Conservation (phyloP, 2,329 filamentous ascomycete species). For the Apiospora phragmitis region DNA sequence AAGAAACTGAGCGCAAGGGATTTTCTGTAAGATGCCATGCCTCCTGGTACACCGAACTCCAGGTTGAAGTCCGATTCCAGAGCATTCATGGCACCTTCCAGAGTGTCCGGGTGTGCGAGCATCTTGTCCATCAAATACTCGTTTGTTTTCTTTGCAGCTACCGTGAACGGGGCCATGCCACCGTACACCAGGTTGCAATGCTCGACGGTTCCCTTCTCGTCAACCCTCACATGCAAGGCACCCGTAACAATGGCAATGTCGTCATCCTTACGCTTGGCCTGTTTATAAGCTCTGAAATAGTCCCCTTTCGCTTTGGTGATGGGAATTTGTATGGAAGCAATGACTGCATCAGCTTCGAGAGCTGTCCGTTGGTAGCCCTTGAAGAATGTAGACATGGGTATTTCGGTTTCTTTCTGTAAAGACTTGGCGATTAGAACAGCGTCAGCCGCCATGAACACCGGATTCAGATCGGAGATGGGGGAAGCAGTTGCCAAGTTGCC, state of each 20-base stretch:
- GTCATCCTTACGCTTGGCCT: conserved; percentile 95
- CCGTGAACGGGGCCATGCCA: conserved; percentile 90
- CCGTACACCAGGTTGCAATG: conserved; percentile 85
- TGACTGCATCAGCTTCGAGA: conserved; percentile 77
- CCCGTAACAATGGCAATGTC: conserved; percentile 97
- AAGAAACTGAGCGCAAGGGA: conserved; percentile 91
- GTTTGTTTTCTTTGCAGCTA: conserved; percentile 79
- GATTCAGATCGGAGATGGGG: conserved; percentile 95
- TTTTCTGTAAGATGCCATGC: conserved; percentile 96
- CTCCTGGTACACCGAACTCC: conserved; percentile 86
- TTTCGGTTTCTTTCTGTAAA: conserved; percentile 69
- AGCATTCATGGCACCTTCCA: conserved; percentile 87
- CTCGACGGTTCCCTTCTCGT: conserved; percentile 68
- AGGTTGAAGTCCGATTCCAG: conserved; percentile 90
- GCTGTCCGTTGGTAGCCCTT: conserved; percentile 87
- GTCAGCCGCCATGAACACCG: conserved; percentile 86
- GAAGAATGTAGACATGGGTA: conserved; percentile 94
- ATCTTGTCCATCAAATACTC: conserved; percentile 74
- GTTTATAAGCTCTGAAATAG: conserved; percentile 88
- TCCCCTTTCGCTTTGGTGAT: conserved; percentile 74
- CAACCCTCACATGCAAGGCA: conserved; percentile 73
- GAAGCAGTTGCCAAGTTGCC: conserved; percentile 94
- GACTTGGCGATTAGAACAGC: conserved; percentile 81
- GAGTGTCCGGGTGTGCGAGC: conserved; percentile 76
- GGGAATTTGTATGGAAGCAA: conserved; percentile 85